These are phyloP conservation scores for Lentinula detonsa DNA, from an alignment of 768 basidiomycete species.

Conservation along the genomic window DNA sequence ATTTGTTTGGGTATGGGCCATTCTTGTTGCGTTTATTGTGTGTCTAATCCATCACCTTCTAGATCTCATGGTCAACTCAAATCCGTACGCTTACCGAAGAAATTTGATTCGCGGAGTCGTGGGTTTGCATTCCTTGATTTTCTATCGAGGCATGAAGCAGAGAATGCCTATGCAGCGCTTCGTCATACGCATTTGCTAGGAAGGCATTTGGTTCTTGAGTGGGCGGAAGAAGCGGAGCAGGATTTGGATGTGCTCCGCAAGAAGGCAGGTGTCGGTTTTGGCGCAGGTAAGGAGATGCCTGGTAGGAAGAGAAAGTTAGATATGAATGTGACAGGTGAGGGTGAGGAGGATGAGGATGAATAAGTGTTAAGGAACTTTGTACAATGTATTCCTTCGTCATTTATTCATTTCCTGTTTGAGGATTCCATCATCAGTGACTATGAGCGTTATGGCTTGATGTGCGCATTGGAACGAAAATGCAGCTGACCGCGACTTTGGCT, in stretches of 20 bases:
- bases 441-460: too few species aligned
- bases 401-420: too few species aligned
- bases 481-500: too few species aligned
- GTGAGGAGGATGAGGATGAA: constrained; percentile 25
- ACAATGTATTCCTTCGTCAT: too few species aligned
- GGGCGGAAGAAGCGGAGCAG: constrained; percentile 81
- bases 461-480: too few species aligned
- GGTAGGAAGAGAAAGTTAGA: constrained; percentile 69
- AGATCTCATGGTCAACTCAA: constrained; percentile 92
- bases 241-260: constrained; percentile 71
- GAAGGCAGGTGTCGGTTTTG: constrained; percentile 77
- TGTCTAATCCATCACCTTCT: background rate
- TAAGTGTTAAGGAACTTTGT: background rate
- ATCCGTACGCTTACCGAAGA: constrained; percentile 88
- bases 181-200: constrained; percentile 95
- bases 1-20: constrained; percentile 76
- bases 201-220: constrained; percentile 89
- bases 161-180: constrained; percentile 80
- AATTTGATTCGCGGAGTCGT: constrained; percentile 81
- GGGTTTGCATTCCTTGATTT: constrained; percentile 99
- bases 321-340: constrained; percentile 36
- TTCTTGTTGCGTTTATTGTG: background rate
- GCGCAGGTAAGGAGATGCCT: constrained; percentile 55
- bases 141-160: constrained; percentile 82
- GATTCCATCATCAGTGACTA: too few species aligned